Conservation (phyloP, 2,329 filamentous ascomycete species). For the Stagonosporopsis vannaccii region DNA sequence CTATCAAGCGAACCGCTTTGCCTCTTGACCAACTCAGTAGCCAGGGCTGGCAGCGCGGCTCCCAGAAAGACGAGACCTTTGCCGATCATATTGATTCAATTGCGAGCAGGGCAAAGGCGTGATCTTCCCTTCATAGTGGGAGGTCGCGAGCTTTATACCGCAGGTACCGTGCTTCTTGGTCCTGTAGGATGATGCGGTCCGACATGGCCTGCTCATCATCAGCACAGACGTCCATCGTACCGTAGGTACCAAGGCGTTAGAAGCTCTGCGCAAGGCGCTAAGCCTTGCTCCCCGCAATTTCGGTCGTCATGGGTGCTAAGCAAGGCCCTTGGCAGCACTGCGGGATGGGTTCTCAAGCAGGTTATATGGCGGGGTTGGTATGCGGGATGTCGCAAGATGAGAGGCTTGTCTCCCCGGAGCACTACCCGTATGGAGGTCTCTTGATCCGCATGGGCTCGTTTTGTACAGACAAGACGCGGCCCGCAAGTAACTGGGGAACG, state of each 20-base stretch:
- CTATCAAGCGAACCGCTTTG: slow-evolving; percentile 30
- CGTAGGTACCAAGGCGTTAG: slow-evolving; percentile 14
- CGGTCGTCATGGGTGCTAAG: slow-evolving; percentile 20
- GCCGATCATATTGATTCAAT: slow-evolving; percentile 29
- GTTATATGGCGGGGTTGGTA: slow-evolving; percentile 22
- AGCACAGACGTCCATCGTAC: background rate
- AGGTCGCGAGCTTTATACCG: slow-evolving; percentile 6
- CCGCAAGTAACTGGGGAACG: slow-evolving; percentile 18
- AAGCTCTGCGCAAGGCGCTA: slow-evolving; percentile 20
- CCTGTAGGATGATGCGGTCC: slow-evolving; percentile 8
- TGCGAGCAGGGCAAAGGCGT: slow-evolving; percentile 8
- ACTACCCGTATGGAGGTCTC: slow-evolving; percentile 17
- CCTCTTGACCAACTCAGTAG: slow-evolving; percentile 24
- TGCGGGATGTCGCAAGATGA: slow-evolving; percentile 5
- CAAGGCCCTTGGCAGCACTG: slow-evolving; percentile 25
- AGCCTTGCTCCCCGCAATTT: slow-evolving; percentile 32
- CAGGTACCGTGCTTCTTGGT: background rate
- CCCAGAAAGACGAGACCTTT: slow-evolving; percentile 34
- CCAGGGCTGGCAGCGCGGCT: slow-evolving; percentile 29
- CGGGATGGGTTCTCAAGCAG: slow-evolving; percentile 5
- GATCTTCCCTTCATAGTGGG: background rate
- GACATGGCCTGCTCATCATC: slow-evolving; percentile 12
- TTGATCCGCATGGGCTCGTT: background rate
- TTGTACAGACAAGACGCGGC: background rate
- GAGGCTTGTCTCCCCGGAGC: slow-evolving; percentile 18